Conservation (phyloP, 805 yeast genomes). For the Wickerhamiella occidentalis region DNA sequence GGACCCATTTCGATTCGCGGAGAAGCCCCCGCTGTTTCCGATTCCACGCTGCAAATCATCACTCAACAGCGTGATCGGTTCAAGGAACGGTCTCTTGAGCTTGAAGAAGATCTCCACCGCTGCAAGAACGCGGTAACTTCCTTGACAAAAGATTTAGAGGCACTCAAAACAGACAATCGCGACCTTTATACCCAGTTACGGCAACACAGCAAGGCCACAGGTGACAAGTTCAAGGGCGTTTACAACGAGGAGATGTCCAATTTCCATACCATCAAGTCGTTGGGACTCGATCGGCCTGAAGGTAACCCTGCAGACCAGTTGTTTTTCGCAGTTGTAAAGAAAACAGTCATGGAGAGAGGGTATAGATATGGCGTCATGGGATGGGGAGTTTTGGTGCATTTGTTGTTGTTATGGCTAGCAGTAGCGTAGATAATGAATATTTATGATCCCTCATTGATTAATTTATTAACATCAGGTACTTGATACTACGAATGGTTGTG, state of each 20-base stretch:
- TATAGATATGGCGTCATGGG: constrained; percentile 56
- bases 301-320: constrained; percentile 63
- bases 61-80: constrained; percentile 94
- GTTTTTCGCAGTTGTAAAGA: constrained; percentile 46
- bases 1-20: constrained; percentile 13
- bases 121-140: constrained; percentile 43
- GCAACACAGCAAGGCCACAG: constrained; percentile 32
- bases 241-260: constrained; percentile 77
- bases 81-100: constrained; percentile 65
- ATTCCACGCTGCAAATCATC: constrained; percentile 35
- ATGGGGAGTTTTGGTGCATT: constrained; percentile 66
- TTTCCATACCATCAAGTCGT: constrained; percentile 64
- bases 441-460: background rate
- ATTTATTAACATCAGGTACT: background rate
- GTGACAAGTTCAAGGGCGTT: constrained; percentile 33
- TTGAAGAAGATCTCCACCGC: constrained; percentile 68
- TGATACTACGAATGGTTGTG: background rate
- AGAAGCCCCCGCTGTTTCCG: constrained; percentile 7
- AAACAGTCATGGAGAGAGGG: constrained; percentile 63
- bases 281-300: constrained; percentile 64
- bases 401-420: constrained; percentile 34
- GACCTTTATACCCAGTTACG: constrained; percentile 61
- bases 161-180: constrained; percentile 59
- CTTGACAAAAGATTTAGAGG: constrained; percentile 49
- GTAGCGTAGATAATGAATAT: background rate